phyloP scores from a whole-genome alignment of 2,329 filamentous ascomycete species.

The Colletotrichum tabaci region DNA sequence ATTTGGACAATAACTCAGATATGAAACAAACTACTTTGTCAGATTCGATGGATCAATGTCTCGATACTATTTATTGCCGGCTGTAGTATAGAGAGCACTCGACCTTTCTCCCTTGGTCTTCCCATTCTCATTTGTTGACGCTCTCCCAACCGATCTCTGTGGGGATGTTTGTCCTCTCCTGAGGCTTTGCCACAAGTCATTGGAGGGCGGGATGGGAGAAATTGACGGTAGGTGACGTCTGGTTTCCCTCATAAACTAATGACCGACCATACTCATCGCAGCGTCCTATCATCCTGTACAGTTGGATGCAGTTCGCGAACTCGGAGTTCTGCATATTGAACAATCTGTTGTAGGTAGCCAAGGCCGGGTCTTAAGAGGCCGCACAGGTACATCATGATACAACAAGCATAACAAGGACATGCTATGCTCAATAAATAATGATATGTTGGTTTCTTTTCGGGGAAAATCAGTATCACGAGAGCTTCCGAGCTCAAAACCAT shows the following conservation, averaged over 20 bases:
- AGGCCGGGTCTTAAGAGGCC: too few relatives aligned
- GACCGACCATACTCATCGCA: neutral
- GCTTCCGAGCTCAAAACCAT: too few relatives aligned
- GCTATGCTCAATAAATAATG: too few relatives aligned
- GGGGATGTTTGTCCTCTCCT: neutral
- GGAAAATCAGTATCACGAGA: too few relatives aligned
- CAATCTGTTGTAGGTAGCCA: neutral
- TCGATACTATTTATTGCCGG: neutral
- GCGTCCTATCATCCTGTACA: neutral
- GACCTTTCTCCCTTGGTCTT: neutral
- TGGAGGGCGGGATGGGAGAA: neutral
- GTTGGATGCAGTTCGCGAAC: neutral
- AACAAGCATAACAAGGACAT: too few relatives aligned
- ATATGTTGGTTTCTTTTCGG: too few relatives aligned
- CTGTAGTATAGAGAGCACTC: neutral
- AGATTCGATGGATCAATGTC: neutral
- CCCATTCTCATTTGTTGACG: neutral
- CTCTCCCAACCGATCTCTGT: too few relatives aligned
- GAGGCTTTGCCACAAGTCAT: neutral
- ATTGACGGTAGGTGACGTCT: neutral
- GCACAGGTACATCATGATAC: too few relatives aligned
- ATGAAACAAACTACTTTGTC: conserved; percentile 11
- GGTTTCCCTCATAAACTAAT: neutral
- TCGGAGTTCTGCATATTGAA: neutral
- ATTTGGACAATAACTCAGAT: conserved; percentile 16